These are phyloP conservation scores for Leishmania turanica DNA, from an alignment of 208 protist genomes.

Conservation along the genomic window DNA sequence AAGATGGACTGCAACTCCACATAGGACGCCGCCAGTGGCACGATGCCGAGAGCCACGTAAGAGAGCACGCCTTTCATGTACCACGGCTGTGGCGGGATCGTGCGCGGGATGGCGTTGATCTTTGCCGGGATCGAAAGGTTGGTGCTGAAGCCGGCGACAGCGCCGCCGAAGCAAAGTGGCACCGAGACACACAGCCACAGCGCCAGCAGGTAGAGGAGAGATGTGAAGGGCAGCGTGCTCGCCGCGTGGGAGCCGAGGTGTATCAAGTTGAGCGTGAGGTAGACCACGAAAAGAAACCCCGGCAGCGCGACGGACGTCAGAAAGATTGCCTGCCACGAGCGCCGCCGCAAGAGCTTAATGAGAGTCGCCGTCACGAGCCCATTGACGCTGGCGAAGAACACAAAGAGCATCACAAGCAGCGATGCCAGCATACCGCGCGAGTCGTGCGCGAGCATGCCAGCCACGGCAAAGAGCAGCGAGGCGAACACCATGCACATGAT, in stretches of 20 bases:
- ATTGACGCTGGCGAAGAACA: constrained; percentile 67
- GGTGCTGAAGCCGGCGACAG: constrained; percentile 88
- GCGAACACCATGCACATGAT: constrained; percentile 73
- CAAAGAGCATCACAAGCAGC: constrained; percentile 57
- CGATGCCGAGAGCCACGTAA: constrained; percentile 59
- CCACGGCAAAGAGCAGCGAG: constrained; percentile 73
- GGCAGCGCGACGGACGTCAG: constrained; percentile 48
- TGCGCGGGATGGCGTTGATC: constrained; percentile 93
- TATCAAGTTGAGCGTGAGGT: constrained; percentile 63
- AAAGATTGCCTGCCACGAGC: constrained; percentile 82
- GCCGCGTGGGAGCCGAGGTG: constrained; percentile 40
- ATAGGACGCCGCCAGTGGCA: constrained; percentile 97
- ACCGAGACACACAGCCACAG: constrained; percentile 92
- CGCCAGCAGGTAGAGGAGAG: constrained; percentile 25
- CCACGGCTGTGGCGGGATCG: constrained; percentile 90
- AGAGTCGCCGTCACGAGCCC: constrained; percentile 85
- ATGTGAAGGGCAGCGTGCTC: constrained; percentile 60
- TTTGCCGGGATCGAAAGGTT: constrained; percentile 64
- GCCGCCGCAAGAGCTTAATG: constrained; percentile 77
- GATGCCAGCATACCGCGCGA: constrained; percentile 86
- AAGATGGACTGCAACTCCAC: constrained; percentile 98
- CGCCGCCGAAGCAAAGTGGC: constrained; percentile 91
- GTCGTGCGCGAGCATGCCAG: constrained; percentile 92
- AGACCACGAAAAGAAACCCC: constrained; percentile 46
- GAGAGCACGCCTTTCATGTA: constrained; percentile 40